Evolutionary conservation across 495 filamentous ascomycete genomes (phyloP).

Genomic region (Thozetella sp.): DNA sequence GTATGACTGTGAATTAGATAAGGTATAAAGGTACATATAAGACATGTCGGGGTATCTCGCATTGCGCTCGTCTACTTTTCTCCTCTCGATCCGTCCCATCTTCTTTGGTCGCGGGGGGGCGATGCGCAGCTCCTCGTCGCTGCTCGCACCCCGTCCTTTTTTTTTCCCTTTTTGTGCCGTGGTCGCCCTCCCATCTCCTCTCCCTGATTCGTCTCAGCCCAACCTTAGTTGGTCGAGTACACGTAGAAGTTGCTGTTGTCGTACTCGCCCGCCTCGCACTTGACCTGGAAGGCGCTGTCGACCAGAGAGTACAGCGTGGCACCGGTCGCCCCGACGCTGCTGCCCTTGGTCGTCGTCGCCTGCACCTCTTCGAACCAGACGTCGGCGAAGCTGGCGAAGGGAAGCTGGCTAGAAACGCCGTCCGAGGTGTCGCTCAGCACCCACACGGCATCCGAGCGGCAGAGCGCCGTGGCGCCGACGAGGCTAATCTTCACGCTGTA

Average conservation of each 20-base stretch:
- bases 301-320: slow-evolving; percentile 26
- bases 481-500: slow-evolving; percentile 47
- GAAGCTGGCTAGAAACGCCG: slow-evolving; percentile 20
- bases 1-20: too few relatives aligned
- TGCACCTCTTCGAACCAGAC: slow-evolving; percentile 32
- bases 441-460: slow-evolving; percentile 35
- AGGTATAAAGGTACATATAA: too few relatives aligned
- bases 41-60: too few relatives aligned
- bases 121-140: too few relatives aligned
- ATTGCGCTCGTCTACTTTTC: too few relatives aligned
- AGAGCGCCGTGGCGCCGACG: slow-evolving; percentile 25
- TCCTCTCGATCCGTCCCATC: too few relatives aligned
- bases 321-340: slow-evolving; percentile 19
- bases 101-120: too few relatives aligned
- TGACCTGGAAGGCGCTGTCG: slow-evolving; percentile 9
- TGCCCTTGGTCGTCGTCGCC: slow-evolving; percentile 19
- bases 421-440: slow-evolving; percentile 38
- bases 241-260: slow-evolving; percentile 23
- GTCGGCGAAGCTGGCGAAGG: slow-evolving; percentile 31
- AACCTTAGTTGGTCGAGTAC: slow-evolving; percentile 3
- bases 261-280: slow-evolving; percentile 21
- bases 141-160: too few relatives aligned
- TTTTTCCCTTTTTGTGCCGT: too few relatives aligned
- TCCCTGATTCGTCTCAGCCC: neutral
- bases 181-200: too few relatives aligned